Base-by-base conservation (phyloP, 2,329 filamentous ascomycete species). In the Talaromyces atroroseus region DNA sequence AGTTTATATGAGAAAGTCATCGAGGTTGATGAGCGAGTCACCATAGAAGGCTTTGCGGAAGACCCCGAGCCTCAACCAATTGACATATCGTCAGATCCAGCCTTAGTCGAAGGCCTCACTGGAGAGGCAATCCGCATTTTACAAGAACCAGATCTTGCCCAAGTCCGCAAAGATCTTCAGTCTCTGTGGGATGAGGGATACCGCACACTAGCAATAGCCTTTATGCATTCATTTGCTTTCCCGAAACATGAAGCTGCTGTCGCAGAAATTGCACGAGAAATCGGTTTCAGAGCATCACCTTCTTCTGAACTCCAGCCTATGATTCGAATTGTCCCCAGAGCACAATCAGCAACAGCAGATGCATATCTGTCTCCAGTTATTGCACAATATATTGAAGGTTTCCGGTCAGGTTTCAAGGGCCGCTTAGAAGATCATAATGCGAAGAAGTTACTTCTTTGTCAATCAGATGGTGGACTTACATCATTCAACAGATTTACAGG, bases 191-290 rank as follows among this genome's bases (percentile, higher is more conserved):
- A 64, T 1, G 62, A 68, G n/a, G 72, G 72, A 1, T 68, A 68
- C 32, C 62, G 70, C 8, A 71, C 70, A 1, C 53, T 74, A 34
- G 71, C 71, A 0, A 65, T 75, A 6, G 67, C 66, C 5, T 66
- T 95, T 57, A 89, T 94, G 82, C 90, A 95, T 67, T 88, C 87
- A 2, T 95, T 94, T 68, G 92, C 89, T 1, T 95, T 88, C 65
- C 89, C 89, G 1, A 82, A 89, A 45, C 90, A 95, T 65, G 90
- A 95, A 67, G 82, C 84, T 0, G 67, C 88, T 36, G 80, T 95
- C n/a, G 89, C 88, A 26, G 80, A 78, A 59, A 76, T 95, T 52
- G 90, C 90, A 1, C 79, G 78, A 58, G 85, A 92, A 11, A 83
- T 95, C 58, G 90, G 90, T 1, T 91, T 92, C 66, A 74, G 81